Percentiles rank a stretch among this genome's conserved stretches.
These are phyloP conservation scores for Caloboletus firmus DNA, from an alignment of 1,284 basidiomycete species.

Conservation along the genomic window DNA sequence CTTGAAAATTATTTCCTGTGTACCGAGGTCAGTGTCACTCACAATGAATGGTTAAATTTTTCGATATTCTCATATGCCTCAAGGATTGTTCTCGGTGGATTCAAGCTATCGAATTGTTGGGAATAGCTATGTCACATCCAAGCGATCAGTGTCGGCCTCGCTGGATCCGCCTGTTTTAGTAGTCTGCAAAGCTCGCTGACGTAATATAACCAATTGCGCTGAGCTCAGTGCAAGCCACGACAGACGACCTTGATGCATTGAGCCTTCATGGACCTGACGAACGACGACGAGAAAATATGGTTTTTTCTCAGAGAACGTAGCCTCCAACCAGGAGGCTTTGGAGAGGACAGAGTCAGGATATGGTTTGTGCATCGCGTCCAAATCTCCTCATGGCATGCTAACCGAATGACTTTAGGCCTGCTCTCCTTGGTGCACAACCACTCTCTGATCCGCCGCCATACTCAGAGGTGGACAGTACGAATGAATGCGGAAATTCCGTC, in stretches of 20 bases:
- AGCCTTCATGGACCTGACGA: constrained; percentile 25
- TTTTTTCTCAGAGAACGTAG: constrained; percentile 47
- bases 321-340: constrained; percentile 62
- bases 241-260: constrained; percentile 9
- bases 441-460: constrained; percentile 29
- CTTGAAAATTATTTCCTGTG: neutral
- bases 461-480: constrained; percentile 25
- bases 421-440: constrained; percentile 23
- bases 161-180: neutral
- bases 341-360: constrained; percentile 49
- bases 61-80: neutral
- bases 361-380: constrained; percentile 47
- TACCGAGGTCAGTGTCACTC: neutral
- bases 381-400: constrained; percentile 4
- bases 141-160: neutral
- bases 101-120: neutral
- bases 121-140: neutral
- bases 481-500: constrained; percentile 8
- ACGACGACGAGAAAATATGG: constrained; percentile 47
- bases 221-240: neutral
- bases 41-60: neutral
- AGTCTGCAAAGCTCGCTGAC: constrained; percentile 19
- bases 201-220: constrained; percentile 10
- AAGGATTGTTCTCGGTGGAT: neutral
- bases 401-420: constrained; percentile 25